Evolutionary conservation across 2,329 filamentous ascomycete species (phyloP), one percentile per base, ranked within the genome.

Genomic region (Diaporthe sp.): DNA sequence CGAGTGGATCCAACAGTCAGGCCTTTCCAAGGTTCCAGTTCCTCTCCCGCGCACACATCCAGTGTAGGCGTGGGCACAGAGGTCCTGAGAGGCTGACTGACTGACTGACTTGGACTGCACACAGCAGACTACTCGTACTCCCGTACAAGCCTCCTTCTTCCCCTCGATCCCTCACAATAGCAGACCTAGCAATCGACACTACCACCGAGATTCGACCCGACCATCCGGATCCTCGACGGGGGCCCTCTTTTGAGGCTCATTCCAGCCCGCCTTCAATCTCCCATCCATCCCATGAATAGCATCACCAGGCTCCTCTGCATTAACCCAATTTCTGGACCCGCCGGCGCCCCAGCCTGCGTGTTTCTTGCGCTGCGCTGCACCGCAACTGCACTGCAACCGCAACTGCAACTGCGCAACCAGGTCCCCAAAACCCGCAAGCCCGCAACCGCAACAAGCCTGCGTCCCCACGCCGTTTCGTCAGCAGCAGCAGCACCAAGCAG

Each of bases 271-370:
- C 64, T 40, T 54, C 70, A 72, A 72, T 58, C 45, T 45, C 45
- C 70, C 58, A 54, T 50, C 68, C 57, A 45, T 72, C 45, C 70
- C 45, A 64, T 54, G 57, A 64, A 52, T 42, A 72, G 57, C 57
- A 64, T 64, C 70, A 54, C 38, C 57, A 15, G 38, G 70, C 57
- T 25, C 57, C 45, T 54, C 60, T 61, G 70, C 70, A 64, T 64
- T 54, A 64, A 64, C 57, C 54, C 70, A 72, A 55, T 72, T 54
- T 72, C 70, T 72, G 30, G 50, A 64, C 70, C 60, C 70, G 57
- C 58, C 52, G 52, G 33, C 64, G 33, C 45, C 64, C 64, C 47
- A 52, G 64, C 64, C 64, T 54, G 69, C 57, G 60, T 50, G 17
- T 72, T 64, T 64, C 55, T 30, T 71, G 55, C 33, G 47, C 69